Conservation (phyloP, 495 filamentous ascomycete species). For the Bombardia bombarda region DNA sequence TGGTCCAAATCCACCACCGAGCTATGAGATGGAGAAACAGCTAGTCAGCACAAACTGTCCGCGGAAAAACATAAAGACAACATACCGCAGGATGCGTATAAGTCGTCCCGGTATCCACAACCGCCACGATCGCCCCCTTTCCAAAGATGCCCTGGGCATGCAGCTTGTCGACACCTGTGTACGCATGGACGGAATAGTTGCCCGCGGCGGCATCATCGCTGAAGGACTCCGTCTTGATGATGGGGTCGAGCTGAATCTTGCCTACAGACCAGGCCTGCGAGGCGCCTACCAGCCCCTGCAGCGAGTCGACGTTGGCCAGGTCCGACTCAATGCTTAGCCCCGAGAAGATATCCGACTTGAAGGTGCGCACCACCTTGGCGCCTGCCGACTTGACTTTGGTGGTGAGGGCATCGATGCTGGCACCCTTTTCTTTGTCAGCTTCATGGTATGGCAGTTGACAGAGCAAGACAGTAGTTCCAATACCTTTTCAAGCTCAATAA, state of each 20-base stretch:
- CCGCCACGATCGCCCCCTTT: conserved; percentile 19
- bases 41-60: too few species aligned
- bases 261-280: conserved; percentile 20
- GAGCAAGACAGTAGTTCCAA: background rate
- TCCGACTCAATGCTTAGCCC: conserved; percentile 22
- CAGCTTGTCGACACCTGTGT: conserved; percentile 24
- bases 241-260: conserved; percentile 10
- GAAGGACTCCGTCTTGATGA: conserved; percentile 6
- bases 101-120: conserved; percentile 38
- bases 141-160: conserved; percentile 23
- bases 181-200: conserved; percentile 24
- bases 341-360: conserved; percentile 25
- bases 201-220: conserved; percentile 11
- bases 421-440: background rate
- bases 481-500: conserved; percentile 10
- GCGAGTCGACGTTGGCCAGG: conserved; percentile 16
- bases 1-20: conserved; percentile 29
- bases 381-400: conserved; percentile 4
- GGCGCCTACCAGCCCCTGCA: conserved; percentile 11
- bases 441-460: background rate
- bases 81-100: conserved; percentile 36
- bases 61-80: too few species aligned
- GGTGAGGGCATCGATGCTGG: conserved; percentile 1
- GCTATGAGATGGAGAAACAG: too few species aligned
- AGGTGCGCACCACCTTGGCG: conserved; percentile 16